phyloP scores from a whole-genome alignment of 768 basidiomycete genomes.

The Boletus rubescentipes region DNA sequence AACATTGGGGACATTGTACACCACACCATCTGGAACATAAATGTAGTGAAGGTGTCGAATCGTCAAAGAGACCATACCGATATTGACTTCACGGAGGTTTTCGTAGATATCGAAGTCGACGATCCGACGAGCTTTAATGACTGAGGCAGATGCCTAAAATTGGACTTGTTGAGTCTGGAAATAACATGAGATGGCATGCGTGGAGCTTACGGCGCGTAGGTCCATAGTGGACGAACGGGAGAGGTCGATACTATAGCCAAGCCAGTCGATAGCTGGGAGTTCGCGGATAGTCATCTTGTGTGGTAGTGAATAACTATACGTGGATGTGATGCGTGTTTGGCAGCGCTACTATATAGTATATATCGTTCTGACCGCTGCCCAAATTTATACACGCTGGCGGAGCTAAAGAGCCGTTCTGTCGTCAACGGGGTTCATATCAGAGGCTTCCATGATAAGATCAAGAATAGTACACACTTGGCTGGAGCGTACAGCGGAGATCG shows the following conservation, averaged over 20 bases:
- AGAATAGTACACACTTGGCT: too few relatives aligned
- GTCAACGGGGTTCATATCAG: too few relatives aligned
- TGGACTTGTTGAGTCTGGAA: neutral
- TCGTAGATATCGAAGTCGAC: neutral
- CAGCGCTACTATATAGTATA: too few relatives aligned
- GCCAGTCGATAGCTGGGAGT: conserved; percentile 10
- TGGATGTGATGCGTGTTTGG: too few relatives aligned
- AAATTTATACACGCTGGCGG: too few relatives aligned
- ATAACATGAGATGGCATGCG: neutral
- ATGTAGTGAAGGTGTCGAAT: neutral
- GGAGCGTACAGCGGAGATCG: too few relatives aligned
- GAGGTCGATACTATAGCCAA: conserved; percentile 9
- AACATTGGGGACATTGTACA: neutral
- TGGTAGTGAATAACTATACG: too few relatives aligned
- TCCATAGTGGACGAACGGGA: conserved; percentile 12
- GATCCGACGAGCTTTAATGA: conserved; percentile 3
- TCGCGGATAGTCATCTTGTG: conserved; percentile 1
- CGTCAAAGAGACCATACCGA: neutral
- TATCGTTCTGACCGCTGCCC: too few relatives aligned
- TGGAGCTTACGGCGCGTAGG: conserved; percentile 3
- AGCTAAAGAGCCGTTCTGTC: too few relatives aligned
- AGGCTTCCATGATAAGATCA: too few relatives aligned
- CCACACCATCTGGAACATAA: neutral
- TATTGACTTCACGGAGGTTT: neutral
- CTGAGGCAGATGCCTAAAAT: neutral